phyloP scores from a whole-genome alignment of 768 basidiomycete genomes.

The Daedaleopsis sinensis region DNA sequence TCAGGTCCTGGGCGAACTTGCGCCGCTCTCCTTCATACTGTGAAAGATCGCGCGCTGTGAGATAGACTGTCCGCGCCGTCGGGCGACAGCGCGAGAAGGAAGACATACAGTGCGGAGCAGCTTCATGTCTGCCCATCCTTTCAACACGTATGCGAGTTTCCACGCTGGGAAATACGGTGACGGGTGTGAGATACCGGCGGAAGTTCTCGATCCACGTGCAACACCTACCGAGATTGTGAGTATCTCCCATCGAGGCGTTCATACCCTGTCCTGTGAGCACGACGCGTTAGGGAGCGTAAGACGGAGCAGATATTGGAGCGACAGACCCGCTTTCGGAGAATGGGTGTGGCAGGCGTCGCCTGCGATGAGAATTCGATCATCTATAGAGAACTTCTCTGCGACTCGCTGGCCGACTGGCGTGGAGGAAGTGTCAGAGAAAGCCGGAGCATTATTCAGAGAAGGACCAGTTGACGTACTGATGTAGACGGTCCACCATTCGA shows the following conservation, averaged over 20 bases:
- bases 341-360: constrained; percentile 78
- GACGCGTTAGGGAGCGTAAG: background rate
- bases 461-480: constrained; percentile 49
- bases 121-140: constrained; percentile 51
- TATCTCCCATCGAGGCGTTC: constrained; percentile 79
- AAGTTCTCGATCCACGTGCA: background rate
- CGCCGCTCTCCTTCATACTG: constrained; percentile 73
- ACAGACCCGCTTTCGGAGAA: constrained; percentile 60
- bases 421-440: background rate
- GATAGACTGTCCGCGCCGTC: background rate
- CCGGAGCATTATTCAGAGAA: background rate
- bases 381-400: constrained; percentile 59
- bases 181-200: background rate
- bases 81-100: background rate
- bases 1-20: constrained; percentile 72
- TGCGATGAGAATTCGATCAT: constrained; percentile 74
- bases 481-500: constrained; percentile 79
- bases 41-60: background rate
- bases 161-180: constrained; percentile 42
- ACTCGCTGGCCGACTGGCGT: constrained; percentile 68
- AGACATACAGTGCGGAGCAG: constrained; percentile 54
- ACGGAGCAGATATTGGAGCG: background rate
- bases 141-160: constrained; percentile 61
- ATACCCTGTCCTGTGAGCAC: constrained; percentile 53
- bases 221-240: constrained; percentile 62